These are phyloP conservation scores for Conoideocrella luteorostrata DNA, from an alignment of 2,329 filamentous ascomycete genomes.

Conservation along the genomic window DNA sequence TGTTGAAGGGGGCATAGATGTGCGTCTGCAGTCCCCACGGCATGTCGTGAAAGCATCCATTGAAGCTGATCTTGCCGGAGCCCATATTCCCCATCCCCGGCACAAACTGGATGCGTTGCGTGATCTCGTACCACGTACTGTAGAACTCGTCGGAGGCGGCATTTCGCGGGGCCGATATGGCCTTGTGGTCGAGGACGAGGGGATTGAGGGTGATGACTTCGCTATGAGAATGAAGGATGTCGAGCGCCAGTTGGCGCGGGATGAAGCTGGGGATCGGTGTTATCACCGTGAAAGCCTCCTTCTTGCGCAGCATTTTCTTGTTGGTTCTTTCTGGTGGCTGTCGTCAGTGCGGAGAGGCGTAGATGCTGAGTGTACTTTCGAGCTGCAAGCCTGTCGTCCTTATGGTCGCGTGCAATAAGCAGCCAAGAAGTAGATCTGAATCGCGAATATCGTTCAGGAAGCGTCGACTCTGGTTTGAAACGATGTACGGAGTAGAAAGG, in stretches of 20 bases:
- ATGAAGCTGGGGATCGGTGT: conserved; percentile 65
- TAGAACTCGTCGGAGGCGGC: conserved; percentile 65
- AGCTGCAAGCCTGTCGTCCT: too few species aligned
- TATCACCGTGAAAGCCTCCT: conserved; percentile 60
- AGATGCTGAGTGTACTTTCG: too few species aligned
- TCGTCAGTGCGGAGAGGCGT: too few species aligned
- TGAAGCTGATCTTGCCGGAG: conserved; percentile 60
- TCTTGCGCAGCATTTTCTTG: conserved; percentile 50
- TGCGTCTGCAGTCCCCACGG: conserved; percentile 67
- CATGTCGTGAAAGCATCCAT: conserved; percentile 66
- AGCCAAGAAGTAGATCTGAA: too few species aligned
- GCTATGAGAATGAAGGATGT: conserved; percentile 64
- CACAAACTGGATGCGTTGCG: conserved; percentile 60
- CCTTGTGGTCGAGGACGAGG: conserved; percentile 56
- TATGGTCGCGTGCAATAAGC: too few species aligned
- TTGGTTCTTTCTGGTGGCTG: too few species aligned
- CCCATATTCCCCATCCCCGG: conserved; percentile 61
- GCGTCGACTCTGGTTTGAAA: too few species aligned
- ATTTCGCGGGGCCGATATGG: conserved; percentile 60
- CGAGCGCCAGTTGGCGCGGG: conserved; percentile 64
- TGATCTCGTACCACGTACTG: conserved; percentile 69
- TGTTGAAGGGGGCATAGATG: conserved; percentile 60
- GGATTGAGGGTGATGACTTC: conserved; percentile 68
- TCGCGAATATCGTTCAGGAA: too few species aligned
- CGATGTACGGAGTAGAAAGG: too few species aligned